phyloP scores from a whole-genome alignment of 345 rosid species.

The Citrus cavaleriei region DNA sequence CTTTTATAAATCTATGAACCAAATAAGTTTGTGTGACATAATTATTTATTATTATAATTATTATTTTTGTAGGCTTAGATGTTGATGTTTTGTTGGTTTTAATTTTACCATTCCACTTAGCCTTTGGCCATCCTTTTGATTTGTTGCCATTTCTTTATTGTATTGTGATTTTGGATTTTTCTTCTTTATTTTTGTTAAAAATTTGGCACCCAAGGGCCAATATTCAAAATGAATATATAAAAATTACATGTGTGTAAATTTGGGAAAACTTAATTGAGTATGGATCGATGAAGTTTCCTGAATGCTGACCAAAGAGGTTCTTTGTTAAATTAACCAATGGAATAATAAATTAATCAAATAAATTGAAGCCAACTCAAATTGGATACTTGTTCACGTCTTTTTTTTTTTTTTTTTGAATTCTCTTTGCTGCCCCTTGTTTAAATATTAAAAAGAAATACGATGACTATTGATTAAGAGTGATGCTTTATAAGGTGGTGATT shows the following conservation, averaged over 20 bases:
- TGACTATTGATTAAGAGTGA: slow-evolving; percentile 1
- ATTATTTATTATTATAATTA: slow-evolving; percentile 6
- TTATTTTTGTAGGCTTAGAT: slow-evolving; percentile 7
- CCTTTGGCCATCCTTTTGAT: background rate
- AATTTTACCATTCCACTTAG: background rate
- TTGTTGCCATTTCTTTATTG: background rate
- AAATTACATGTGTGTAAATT: background rate
- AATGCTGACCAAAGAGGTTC: background rate
- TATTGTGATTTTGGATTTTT: background rate
- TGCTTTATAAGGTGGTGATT: slow-evolving; percentile 3
- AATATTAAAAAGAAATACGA: background rate
- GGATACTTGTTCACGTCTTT: background rate
- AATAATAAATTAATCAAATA: background rate
- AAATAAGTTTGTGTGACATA: slow-evolving; percentile 11
- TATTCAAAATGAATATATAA: background rate
- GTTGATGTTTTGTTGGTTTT: background rate
- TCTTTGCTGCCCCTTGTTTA: no score
- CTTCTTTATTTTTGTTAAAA: background rate
- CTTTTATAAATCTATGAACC: slow-evolving; percentile 46
- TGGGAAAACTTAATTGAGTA: background rate
- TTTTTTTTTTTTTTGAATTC: background rate
- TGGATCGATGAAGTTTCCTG: background rate
- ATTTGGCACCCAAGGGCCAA: background rate
- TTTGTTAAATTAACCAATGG: background rate
- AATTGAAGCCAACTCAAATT: background rate